Evolutionary conservation across 192 early-diverging fungal genomes (phyloP).

Genomic region (Allomyces macrogynus): DNA sequence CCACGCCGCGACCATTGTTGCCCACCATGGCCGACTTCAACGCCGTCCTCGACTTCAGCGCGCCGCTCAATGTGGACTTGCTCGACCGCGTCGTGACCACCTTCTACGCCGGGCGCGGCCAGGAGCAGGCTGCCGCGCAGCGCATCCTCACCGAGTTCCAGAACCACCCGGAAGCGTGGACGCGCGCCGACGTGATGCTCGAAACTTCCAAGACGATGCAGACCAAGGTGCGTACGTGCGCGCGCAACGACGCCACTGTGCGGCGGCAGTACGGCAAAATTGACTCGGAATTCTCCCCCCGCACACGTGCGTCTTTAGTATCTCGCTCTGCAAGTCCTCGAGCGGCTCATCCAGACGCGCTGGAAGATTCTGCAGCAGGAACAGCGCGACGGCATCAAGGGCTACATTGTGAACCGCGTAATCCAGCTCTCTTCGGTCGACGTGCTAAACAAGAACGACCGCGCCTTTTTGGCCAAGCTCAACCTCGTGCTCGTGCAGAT

Average conservation of each 20-base stretch:
- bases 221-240: conserved; percentile 50
- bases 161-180: conserved; percentile 91
- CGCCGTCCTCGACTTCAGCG: conserved; percentile 62
- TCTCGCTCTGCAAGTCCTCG: conserved; percentile 81
- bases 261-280: background rate
- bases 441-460: conserved; percentile 45
- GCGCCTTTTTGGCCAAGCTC: conserved; percentile 69
- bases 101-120: conserved; percentile 38
- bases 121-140: conserved; percentile 70
- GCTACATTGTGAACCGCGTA: conserved; percentile 82
- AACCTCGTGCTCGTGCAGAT: conserved; percentile 98
- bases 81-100: conserved; percentile 79
- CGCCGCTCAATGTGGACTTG: conserved; percentile 63
- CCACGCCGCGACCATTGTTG: no score
- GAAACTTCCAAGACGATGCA: conserved; percentile 52
- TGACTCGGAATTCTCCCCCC: background rate
- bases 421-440: conserved; percentile 82
- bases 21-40: no score
- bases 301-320: conserved; percentile 26
- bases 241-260: background rate
- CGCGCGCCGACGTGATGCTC: conserved; percentile 77
- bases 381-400: conserved; percentile 76
- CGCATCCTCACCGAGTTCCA: conserved; percentile 79
- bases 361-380: conserved; percentile 86
- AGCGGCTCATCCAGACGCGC: conserved; percentile 73